Conservation (phyloP, 768 basidiomycete species). For the Tricholoma flavovirens region DNA sequence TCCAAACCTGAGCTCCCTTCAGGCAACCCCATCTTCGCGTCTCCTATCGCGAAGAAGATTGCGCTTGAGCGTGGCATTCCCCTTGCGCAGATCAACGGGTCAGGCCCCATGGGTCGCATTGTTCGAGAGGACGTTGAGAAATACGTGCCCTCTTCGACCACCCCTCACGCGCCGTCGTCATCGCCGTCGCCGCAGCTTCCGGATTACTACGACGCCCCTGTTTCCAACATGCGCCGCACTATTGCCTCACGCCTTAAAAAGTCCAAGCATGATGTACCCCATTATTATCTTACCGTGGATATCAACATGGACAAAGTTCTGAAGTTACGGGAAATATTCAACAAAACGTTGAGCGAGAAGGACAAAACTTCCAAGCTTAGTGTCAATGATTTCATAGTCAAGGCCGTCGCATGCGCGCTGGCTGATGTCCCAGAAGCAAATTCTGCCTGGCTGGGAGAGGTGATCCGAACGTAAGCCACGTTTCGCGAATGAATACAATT, state of each 20-base stretch:
- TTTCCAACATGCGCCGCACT: constrained; percentile 90
- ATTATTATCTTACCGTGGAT: constrained; percentile 94
- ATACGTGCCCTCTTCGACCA: constrained; percentile 56
- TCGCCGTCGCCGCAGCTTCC: constrained; percentile 45
- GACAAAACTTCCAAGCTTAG: constrained; percentile 91
- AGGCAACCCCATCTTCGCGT: constrained; percentile 88
- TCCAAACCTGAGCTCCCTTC: constrained; percentile 51
- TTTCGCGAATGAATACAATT: neutral
- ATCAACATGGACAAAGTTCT: constrained; percentile 94
- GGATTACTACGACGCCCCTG: constrained; percentile 86
- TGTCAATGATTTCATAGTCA: constrained; percentile 97
- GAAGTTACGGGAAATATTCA: constrained; percentile 95
- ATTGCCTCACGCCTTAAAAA: constrained; percentile 89
- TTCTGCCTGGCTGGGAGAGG: constrained; percentile 95
- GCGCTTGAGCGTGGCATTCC: constrained; percentile 93
- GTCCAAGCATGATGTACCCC: constrained; percentile 92
- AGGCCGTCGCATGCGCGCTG: constrained; percentile 87
- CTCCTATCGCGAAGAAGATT: constrained; percentile 95
- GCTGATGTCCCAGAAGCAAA: constrained; percentile 96
- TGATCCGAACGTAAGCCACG: constrained; percentile 82
- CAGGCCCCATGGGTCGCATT: constrained; percentile 92
- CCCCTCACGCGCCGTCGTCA: constrained; percentile 41
- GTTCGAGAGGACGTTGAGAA: constrained; percentile 92
- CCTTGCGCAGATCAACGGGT: constrained; percentile 82
- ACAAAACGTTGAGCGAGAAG: constrained; percentile 78